These are phyloP conservation scores for Gnomoniopsis sp. DNA, from an alignment of 2,329 filamentous ascomycete genomes.

Conservation along the genomic window DNA sequence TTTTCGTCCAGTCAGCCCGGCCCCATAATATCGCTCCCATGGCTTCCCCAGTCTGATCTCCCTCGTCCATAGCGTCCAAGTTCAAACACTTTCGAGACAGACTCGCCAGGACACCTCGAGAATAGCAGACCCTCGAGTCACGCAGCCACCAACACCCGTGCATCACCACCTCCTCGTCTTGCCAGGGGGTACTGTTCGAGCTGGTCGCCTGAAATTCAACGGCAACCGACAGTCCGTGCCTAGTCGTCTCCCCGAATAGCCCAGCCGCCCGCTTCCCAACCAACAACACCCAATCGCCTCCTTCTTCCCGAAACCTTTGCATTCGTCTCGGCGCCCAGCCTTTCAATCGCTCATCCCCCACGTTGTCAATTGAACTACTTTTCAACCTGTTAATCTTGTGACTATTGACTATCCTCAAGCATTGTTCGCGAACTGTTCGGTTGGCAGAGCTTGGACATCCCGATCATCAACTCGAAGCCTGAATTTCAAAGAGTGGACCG, in stretches of 20 bases:
- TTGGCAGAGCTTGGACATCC: background rate
- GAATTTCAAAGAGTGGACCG: too few relatives aligned
- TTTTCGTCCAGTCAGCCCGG: background rate
- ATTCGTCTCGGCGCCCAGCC: constrained; percentile 38
- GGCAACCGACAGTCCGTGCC: background rate
- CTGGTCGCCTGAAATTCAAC: background rate
- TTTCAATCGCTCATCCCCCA: constrained; percentile 25
- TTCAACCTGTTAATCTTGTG: constrained; percentile 13
- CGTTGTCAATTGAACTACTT: constrained; percentile 15
- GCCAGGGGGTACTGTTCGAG: background rate
- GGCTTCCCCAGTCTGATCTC: background rate
- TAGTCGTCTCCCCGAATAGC: background rate
- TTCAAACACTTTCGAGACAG: constrained; percentile 29
- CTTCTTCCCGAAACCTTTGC: constrained; percentile 22
- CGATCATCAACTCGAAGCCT: too few relatives aligned
- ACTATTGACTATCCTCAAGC: background rate
- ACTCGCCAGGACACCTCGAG: constrained; percentile 7
- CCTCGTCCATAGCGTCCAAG: constrained; percentile 18
- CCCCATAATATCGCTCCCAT: constrained; percentile 11
- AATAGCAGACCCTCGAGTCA: constrained; percentile 10
- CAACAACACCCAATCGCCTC: background rate
- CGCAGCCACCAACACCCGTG: background rate
- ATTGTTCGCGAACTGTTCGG: background rate
- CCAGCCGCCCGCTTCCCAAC: background rate
- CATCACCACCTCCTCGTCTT: background rate